Conservation (phyloP, 495 filamentous ascomycete genomes). For the Talaromyces adpressus region DNA sequence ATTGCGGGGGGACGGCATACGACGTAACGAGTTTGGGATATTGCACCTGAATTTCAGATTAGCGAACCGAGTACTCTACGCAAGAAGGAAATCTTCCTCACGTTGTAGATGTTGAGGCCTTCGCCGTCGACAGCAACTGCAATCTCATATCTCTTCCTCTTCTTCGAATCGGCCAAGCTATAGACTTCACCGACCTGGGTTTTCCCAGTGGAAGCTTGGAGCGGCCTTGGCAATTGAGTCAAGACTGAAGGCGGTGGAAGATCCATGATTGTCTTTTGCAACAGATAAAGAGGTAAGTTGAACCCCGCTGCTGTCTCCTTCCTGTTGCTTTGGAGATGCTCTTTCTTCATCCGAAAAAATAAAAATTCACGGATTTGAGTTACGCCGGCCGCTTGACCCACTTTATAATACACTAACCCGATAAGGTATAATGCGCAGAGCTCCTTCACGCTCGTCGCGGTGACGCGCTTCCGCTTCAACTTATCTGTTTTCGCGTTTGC, state of each 20-base stretch:
- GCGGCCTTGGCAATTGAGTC: constrained; percentile 57
- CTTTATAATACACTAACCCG: neutral
- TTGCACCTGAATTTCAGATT: constrained; percentile 53
- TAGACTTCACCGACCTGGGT: constrained; percentile 64
- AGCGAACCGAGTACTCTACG: neutral
- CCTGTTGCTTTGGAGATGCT: neutral
- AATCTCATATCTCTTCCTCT: constrained; percentile 81
- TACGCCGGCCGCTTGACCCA: neutral
- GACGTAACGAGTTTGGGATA: constrained; percentile 75
- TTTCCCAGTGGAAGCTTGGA: constrained; percentile 51
- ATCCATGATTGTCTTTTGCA: constrained; percentile 25
- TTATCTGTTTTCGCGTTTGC: constrained; percentile 2
- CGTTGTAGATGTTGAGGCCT: constrained; percentile 88
- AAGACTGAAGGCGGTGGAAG: constrained; percentile 47
- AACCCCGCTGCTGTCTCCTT: neutral
- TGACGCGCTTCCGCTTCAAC: constrained; percentile 4
- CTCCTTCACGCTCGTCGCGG: constrained; percentile 1
- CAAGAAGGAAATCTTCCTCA: constrained; percentile 29
- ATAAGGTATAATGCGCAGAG: neutral
- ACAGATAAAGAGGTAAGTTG: neutral
- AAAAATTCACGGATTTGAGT: constrained; percentile 2
- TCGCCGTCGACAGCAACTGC: constrained; percentile 85
- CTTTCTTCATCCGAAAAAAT: neutral
- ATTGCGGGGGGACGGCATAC: constrained; percentile 77
- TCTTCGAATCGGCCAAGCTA: constrained; percentile 63